Percentiles rank a stretch among this genome's conserved stretches.
Evolutionary conservation across 2,329 filamentous ascomycete species (phyloP).

Genomic region (Fusarium sp.): DNA sequence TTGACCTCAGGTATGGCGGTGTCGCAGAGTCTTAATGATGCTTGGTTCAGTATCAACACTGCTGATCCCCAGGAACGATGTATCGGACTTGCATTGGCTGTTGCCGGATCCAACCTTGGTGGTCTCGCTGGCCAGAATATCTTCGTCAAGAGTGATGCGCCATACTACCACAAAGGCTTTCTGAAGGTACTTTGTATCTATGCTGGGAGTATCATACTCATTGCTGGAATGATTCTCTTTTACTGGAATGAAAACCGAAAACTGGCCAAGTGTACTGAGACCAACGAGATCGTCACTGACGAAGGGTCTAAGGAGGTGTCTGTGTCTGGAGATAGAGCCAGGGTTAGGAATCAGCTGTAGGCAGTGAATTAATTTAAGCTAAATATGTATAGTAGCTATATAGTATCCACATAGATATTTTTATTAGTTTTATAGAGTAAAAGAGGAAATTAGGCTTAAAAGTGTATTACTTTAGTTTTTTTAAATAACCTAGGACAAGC

Average conservation of each 20-base stretch:
- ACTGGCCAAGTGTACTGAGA: background rate
- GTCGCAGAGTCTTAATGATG: slow-evolving; percentile 13
- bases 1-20: background rate
- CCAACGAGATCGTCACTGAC: background rate
- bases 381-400: too few relatives aligned
- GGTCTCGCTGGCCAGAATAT: background rate
- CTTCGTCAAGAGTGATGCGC: background rate
- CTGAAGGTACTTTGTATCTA: background rate
- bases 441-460: too few relatives aligned
- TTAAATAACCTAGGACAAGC: too few relatives aligned
- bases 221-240: slow-evolving; percentile 18
- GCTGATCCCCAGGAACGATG: slow-evolving; percentile 5
- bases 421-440: too few relatives aligned
- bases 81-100: background rate
- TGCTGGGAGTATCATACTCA: slow-evolving; percentile 12
- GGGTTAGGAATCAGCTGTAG: background rate
- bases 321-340: too few relatives aligned
- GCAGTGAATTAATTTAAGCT: too few relatives aligned
- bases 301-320: background rate
- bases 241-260: slow-evolving; percentile 16
- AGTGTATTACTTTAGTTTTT: too few relatives aligned
- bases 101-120: background rate
- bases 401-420: too few relatives aligned
- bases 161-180: background rate
- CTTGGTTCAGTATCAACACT: slow-evolving; percentile 7